Evolutionary conservation across 2,329 filamentous ascomycete genomes (phyloP), one percentile per base, ranked within the genome.

Genomic region (Ophiosphaerella herpotricha): DNA sequence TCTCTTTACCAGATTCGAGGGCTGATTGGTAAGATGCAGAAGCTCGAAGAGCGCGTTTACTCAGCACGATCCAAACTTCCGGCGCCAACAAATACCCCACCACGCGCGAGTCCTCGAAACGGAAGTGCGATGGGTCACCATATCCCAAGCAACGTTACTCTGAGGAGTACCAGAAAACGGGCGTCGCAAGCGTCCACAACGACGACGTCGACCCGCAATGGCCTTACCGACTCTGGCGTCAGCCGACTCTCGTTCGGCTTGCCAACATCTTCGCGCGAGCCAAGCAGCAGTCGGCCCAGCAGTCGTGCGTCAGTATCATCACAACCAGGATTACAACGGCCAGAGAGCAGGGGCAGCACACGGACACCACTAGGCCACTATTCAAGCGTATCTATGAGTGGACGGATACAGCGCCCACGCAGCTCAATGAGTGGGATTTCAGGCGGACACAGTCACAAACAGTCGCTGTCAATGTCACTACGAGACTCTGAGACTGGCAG

Each of bases 1-100:
- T 97, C 94, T 2, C 84, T 99, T 42, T 89, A 89, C 59, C 94
- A 99, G 71, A 96, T 99, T 66, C 90, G 93, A 57, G 89, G 88
- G 26, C 85, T 99, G 58, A 96, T 95, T 50, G 92, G 91, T 24
- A 94, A 97, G 76, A 97, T 97, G 91, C 91, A 97, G 74, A 90
- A 91, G 60, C 86, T 99, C 54, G 94, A 97, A 73, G 90, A 94
- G 56, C 85, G 94, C 38, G 93, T 99, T 8, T 91, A 97, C 54
- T 91, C 88, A 21, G 94, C 88, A 14, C 86, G 91, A 61, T 97
- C 93, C 34, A 96, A 94, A 74, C 83, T 99, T 16, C 94, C 94
- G 2, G 90, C 88, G 1, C 90, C 92, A 2, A 81, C 85, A 7
- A 82, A 80, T 46, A 94, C 89, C 0, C 91, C 92, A 4, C 91